Base-by-base conservation (phyloP, 2,329 filamentous ascomycete genomes). In the Calonectria pseudoreteaudii region DNA sequence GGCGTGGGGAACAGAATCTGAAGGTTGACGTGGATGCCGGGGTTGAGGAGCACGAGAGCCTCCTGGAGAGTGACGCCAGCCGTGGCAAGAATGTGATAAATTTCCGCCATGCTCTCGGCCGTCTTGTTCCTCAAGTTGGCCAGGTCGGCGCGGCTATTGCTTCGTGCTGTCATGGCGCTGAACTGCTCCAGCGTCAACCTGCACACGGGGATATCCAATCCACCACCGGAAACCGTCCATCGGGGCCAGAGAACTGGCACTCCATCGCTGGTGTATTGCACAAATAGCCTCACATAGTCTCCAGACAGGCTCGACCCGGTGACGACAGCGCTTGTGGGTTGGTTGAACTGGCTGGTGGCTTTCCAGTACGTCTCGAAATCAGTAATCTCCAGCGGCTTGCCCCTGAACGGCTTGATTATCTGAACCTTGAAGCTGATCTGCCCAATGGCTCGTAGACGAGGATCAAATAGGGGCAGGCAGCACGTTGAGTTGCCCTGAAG, bases 361-460 rank as follows among this genome's bases (percentile, higher is more conserved):
- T 98, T 99, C 97, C 97, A 99, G 85, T 99, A 99, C 0, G 97
- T 98, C 76, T 98, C 97, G 80, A 98, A 99, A 81, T 98, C 96
- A 1, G 97, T 98, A 74, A 99, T 98, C 84, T 99, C 97, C 28
- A 99, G 88, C 4, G 97, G 95, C 74, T 95, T 94, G 10, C 97
- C 96, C 75, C 93, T 92, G 86, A 98, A 99, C 0, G 97, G 97
- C 81, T 98, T 98, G 83, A 99, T 97, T 31, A 98, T 95, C 82
- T 98, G 96, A 70, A 95, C 98, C 77, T 94, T 94, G 87, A 99
- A 99, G 76, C 92, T 95, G 78, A 98, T 95, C 81, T 98, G 94
- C 8, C 97, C 97, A 80, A 99, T 98, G 11, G 95, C 94, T 58
- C 96, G 92, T 64, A 98, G 89, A 28, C 97, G 92, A 7, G 96